phyloP scores from a whole-genome alignment of 371 early-diverging fungal species.

The Conidiobolus coronatus region DNA sequence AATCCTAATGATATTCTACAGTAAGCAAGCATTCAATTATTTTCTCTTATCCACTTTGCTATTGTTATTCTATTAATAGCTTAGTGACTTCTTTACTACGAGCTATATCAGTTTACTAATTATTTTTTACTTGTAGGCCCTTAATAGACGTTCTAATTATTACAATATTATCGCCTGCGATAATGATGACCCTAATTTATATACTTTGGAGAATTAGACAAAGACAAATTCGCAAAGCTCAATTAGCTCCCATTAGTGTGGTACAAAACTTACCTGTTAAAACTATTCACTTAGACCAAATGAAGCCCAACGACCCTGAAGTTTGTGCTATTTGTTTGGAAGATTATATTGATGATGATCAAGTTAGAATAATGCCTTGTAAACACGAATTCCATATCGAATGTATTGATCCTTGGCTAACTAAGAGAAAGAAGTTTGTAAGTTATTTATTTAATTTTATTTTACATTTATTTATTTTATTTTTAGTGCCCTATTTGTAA shows the following conservation, averaged over 20 bases:
- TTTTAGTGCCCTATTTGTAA: constrained; percentile 56
- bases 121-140: constrained; percentile 16
- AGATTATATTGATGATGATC: constrained; percentile 54
- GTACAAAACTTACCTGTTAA: constrained; percentile 33
- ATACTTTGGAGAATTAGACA: constrained; percentile 33
- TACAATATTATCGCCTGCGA: constrained; percentile 33
- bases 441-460: constrained; percentile 8
- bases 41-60: neutral
- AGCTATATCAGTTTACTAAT: neutral
- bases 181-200: constrained; percentile 43
- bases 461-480: constrained; percentile 4
- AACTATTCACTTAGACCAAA: constrained; percentile 25
- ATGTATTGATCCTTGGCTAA: constrained; percentile 65
- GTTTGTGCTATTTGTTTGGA: constrained; percentile 89
- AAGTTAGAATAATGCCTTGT: constrained; percentile 65
- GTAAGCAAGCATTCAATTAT: constrained; percentile 3
- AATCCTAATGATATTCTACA: constrained; percentile 12
- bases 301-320: constrained; percentile 30
- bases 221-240: constrained; percentile 25
- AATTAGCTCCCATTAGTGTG: constrained; percentile 35
- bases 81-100: neutral
- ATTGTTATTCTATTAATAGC: neutral
- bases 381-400: constrained; percentile 70
- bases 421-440: constrained; percentile 53
- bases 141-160: constrained; percentile 42